A percentile compares a stretch with the other conserved stretches of the same genome.
Evolutionary conservation across 257 asterid species (phyloP).

Genomic region (Primulina tabacum): DNA sequence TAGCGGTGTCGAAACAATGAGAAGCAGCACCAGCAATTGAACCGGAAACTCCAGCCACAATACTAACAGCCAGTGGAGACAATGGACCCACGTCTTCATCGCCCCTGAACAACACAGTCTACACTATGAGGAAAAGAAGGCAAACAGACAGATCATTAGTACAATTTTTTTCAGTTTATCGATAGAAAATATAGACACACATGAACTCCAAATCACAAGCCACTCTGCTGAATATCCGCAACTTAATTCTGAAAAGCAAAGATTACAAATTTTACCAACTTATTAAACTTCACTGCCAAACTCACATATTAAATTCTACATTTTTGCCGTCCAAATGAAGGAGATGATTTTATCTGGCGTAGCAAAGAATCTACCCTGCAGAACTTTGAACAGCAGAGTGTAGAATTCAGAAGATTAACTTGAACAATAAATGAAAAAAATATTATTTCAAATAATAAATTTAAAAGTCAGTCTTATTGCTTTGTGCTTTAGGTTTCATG

Average conservation of each 20-base stretch:
- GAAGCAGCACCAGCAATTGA: slow-evolving; percentile 97
- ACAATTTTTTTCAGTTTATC: not conserved
- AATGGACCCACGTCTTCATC: slow-evolving; percentile 79
- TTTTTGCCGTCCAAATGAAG: not conserved
- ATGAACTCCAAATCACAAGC: slow-evolving; percentile 4
- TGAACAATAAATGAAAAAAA: slow-evolving; percentile 1
- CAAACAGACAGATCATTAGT: not conserved
- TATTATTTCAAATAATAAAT: not conserved
- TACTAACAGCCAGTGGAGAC: slow-evolving; percentile 79
- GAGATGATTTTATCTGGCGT: slow-evolving; percentile 6
- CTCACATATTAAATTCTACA: slow-evolving; percentile 6
- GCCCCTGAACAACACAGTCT: slow-evolving; percentile 40
- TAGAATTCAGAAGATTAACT: not conserved
- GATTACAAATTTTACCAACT: not conserved
- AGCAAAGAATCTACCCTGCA: not conserved
- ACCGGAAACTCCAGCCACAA: slow-evolving; percentile 94
- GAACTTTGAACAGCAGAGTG: slow-evolving; percentile 2
- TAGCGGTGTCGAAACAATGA: slow-evolving; percentile 87
- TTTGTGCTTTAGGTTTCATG: slow-evolving; percentile 1
- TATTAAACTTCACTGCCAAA: not conserved
- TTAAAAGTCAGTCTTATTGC: not conserved
- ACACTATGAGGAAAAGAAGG: slow-evolving; percentile 11
- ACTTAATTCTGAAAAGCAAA: not conserved
- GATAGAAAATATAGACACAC: slow-evolving; percentile 12
- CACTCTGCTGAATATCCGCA: slow-evolving; percentile 2